A percentile compares a stretch with the other conserved stretches of the same genome.
Conservation (phyloP, 345 rosid species). For the Ailanthus altissimus region DNA sequence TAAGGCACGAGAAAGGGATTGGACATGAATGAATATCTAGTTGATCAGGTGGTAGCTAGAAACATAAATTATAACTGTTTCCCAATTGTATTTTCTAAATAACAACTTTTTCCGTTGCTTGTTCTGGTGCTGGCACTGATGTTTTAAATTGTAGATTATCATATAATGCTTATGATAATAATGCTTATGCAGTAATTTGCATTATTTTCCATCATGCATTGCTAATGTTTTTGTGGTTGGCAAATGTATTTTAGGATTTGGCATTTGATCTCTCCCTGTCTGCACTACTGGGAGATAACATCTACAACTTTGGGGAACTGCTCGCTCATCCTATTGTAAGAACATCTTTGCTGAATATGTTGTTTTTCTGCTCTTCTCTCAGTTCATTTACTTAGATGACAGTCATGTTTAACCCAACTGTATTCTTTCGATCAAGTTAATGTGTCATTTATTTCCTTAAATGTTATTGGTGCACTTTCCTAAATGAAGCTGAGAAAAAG, state of each 20-base stretch:
- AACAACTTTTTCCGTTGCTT: not conserved
- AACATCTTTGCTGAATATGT: conserved; percentile 6
- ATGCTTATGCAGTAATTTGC: not conserved
- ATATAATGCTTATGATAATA: not conserved
- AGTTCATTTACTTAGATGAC: not conserved
- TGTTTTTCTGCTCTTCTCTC: conserved; percentile 1
- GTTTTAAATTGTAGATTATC: not conserved
- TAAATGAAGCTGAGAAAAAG: no score
- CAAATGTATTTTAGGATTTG: conserved; percentile 70
- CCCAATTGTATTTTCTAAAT: not conserved
- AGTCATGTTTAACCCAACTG: not conserved
- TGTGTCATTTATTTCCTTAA: not conserved
- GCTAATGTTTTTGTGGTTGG: conserved; percentile 13
- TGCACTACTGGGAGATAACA: conserved; percentile 96
- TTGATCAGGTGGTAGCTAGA: not conserved
- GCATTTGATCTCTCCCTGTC: conserved; percentile 97
- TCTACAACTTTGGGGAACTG: conserved; percentile 97
- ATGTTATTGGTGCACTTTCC: conserved; percentile 10
- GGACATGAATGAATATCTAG: not conserved
- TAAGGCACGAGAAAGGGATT: not conserved
- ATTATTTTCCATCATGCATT: conserved; percentile 11
- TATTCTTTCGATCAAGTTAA: not conserved
- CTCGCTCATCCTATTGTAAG: conserved; percentile 99
- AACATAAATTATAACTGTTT: not conserved
- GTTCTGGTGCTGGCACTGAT: not conserved